Evolutionary conservation across 2,329 filamentous ascomycete genomes (phyloP).

Genomic region (Cryphonectria radicalis): DNA sequence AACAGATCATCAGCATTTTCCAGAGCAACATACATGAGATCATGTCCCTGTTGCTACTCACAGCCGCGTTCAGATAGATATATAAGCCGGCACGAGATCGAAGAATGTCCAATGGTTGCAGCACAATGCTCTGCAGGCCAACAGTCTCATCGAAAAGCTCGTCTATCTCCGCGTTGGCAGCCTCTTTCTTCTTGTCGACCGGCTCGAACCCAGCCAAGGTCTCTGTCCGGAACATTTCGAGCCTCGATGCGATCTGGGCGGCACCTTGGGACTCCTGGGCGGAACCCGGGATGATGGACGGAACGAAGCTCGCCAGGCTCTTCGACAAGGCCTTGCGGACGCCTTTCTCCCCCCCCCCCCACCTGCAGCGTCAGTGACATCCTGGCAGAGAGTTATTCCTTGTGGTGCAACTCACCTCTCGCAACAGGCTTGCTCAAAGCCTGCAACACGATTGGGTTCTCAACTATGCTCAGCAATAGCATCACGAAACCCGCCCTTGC

Average conservation of each 20-base stretch:
- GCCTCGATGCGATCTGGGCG: slow-evolving; percentile 55
- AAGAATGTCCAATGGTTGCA: slow-evolving; percentile 69
- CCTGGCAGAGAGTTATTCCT: slow-evolving; percentile 33
- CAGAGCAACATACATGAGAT: not conserved
- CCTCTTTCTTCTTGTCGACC: slow-evolving; percentile 55
- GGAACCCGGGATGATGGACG: slow-evolving; percentile 55
- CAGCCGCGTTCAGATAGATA: slow-evolving; percentile 80
- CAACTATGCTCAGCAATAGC: slow-evolving; percentile 64
- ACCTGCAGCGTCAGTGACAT: slow-evolving; percentile 11
- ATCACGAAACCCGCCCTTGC: slow-evolving; percentile 67
- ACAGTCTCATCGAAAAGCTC: slow-evolving; percentile 62
- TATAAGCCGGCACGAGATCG: slow-evolving; percentile 84
- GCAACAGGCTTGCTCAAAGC: slow-evolving; percentile 57
- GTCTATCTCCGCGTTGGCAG: slow-evolving; percentile 56
- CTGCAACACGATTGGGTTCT: slow-evolving; percentile 60
- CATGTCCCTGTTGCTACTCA: slow-evolving; percentile 47
- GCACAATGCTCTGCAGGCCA: slow-evolving; percentile 57
- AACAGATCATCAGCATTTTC: not conserved
- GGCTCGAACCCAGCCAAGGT: slow-evolving; percentile 61
- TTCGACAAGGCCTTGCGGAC: slow-evolving; percentile 54
- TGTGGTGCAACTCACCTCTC: slow-evolving; percentile 49
- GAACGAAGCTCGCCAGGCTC: slow-evolving; percentile 57
- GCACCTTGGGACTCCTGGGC: slow-evolving; percentile 39
- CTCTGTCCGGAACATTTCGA: slow-evolving; percentile 63
- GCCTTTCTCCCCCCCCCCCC: slow-evolving; percentile 38